phyloP scores from a whole-genome alignment of 352 stramenopile genomes.

The Phytophthora palmivora region DNA sequence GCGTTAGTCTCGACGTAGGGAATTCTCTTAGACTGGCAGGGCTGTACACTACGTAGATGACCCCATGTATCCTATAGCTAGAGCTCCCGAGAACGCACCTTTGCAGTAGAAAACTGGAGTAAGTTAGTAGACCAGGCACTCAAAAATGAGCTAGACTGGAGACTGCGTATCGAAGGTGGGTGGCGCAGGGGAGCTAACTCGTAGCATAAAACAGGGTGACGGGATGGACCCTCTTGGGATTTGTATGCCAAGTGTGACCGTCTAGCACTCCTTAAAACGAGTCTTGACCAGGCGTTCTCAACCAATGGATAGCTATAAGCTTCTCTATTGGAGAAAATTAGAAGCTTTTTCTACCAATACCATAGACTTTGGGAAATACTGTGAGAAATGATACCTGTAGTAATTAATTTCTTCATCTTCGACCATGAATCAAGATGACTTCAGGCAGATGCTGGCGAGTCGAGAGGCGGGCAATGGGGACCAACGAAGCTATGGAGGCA shows the following conservation, averaged over 20 bases:
- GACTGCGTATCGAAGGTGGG: slow-evolving; percentile 10
- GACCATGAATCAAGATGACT: slow-evolving; percentile 83
- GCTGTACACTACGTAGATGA: too few species aligned
- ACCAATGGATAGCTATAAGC: slow-evolving; percentile 36
- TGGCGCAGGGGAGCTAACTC: slow-evolving; percentile 16
- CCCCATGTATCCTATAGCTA: slow-evolving; percentile 7
- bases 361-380: not conserved
- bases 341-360: slow-evolving; percentile 13
- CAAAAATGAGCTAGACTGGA: slow-evolving; percentile 49
- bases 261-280: slow-evolving; percentile 30
- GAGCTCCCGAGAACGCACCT: slow-evolving; percentile 30
- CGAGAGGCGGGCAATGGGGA: slow-evolving; percentile 20
- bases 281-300: slow-evolving; percentile 26
- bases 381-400: slow-evolving; percentile 11
- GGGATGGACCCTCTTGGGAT: not conserved
- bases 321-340: slow-evolving; percentile 18
- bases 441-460: slow-evolving; percentile 61
- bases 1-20: too few species aligned
- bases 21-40: too few species aligned
- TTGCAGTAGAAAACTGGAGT: slow-evolving; percentile 47
- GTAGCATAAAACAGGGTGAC: slow-evolving; percentile 25
- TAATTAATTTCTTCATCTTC: slow-evolving; percentile 6
- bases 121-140: slow-evolving; percentile 73
- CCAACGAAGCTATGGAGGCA: slow-evolving; percentile 49
- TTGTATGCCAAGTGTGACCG: slow-evolving; percentile 11